Conservation (phyloP, 2,329 filamentous ascomycete species). For the Fonsecaea erecta region DNA sequence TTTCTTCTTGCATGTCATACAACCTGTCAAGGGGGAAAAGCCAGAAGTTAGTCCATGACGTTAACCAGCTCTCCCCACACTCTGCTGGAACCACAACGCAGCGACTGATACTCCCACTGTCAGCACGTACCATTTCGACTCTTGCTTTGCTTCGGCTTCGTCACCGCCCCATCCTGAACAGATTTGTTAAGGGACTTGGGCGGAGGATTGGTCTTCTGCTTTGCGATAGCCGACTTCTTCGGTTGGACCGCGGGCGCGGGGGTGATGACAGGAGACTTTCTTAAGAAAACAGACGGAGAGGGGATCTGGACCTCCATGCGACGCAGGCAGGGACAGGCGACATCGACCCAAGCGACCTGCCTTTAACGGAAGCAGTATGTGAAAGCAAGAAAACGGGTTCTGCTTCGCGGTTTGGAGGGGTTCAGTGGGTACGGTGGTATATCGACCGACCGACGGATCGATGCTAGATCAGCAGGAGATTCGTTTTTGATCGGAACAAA, state of each 20-base stretch:
- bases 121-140: conserved; percentile 71
- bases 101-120: background rate
- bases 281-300: conserved; percentile 61
- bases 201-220: conserved; percentile 39
- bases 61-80: background rate
- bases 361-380: background rate
- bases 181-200: conserved; percentile 39
- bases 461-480: background rate
- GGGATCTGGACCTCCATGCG: conserved; percentile 66
- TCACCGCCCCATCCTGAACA: conserved; percentile 44
- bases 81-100: background rate
- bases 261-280: conserved; percentile 44
- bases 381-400: background rate
- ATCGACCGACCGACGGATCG: background rate
- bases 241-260: conserved; percentile 38
- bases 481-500: background rate
- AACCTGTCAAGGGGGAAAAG: conserved; percentile 57
- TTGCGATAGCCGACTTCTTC: conserved; percentile 33
- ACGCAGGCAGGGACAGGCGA: conserved; percentile 22
- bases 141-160: conserved; percentile 73
- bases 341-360: conserved; percentile 25
- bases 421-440: conserved; percentile 4
- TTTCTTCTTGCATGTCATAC: conserved; percentile 74
- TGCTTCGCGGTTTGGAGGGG: conserved; percentile 5
- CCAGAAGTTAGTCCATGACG: conserved; percentile 22